A percentile compares a stretch with the other conserved stretches of the same genome.
These are phyloP conservation scores for Exophiala alcalophila DNA, from an alignment of 2,329 filamentous ascomycete genomes.

Conservation along the genomic window DNA sequence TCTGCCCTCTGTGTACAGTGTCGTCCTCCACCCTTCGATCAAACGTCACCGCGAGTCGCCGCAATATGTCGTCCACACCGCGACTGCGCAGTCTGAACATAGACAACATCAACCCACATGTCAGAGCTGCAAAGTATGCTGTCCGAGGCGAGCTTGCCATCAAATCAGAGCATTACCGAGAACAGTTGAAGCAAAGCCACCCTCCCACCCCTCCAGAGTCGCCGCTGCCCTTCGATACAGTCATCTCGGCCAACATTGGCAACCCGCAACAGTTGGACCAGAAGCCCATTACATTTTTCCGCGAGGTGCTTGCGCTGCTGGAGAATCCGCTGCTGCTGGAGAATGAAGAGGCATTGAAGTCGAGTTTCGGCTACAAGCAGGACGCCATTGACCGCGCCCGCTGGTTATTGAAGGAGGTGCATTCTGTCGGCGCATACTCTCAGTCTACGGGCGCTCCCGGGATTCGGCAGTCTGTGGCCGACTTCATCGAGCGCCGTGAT, in stretches of 20 bases:
- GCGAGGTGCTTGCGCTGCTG: conserved; percentile 87
- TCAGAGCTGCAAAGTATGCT: conserved; percentile 87
- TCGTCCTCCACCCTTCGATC: neutral
- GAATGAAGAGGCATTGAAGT: conserved; percentile 73
- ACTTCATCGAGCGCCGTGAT: conserved; percentile 89
- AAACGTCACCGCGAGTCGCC: conserved; percentile 31
- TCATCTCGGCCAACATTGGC: conserved; percentile 97
- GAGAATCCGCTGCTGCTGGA: conserved; percentile 86
- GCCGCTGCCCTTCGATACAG: conserved; percentile 75
- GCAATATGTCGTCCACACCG: conserved; percentile 47
- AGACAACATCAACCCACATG: conserved; percentile 88
- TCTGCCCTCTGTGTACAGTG: conserved; percentile 7
- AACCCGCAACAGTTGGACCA: conserved; percentile 99
- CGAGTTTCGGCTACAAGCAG: conserved; percentile 76
- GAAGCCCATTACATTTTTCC: conserved; percentile 98
- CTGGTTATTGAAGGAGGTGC: conserved; percentile 75
- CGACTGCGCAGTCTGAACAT: conserved; percentile 60
- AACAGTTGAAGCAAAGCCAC: conserved; percentile 56
- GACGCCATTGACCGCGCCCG: conserved; percentile 84
- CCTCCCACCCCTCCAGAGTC: conserved; percentile 44
- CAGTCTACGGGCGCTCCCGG: conserved; percentile 84
- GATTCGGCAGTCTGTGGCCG: conserved; percentile 84
- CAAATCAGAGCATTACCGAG: conserved; percentile 86
- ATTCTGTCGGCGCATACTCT: conserved; percentile 94
- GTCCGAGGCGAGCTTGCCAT: conserved; percentile 94